Evolutionary conservation across 257 asterid genomes (phyloP), one percentile per base, ranked within the genome.

Genomic region (Coffea eugenioides): DNA sequence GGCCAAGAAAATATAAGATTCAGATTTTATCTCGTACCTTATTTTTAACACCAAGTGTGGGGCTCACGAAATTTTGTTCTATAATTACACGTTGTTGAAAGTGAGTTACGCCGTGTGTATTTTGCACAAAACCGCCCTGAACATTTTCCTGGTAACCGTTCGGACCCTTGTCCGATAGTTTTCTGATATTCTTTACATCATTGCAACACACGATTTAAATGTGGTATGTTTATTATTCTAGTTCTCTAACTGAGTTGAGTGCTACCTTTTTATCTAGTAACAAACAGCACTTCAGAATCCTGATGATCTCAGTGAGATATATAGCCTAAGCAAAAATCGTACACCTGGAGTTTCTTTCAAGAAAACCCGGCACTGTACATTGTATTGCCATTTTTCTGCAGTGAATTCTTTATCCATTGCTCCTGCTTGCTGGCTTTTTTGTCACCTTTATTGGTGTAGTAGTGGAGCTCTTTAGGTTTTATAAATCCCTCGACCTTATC

Each of bases 131-230:
- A 27, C 27, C 27, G 27, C 27, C 27, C 27, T 27, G 27, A 27
- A 27, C 27, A 27, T 27, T 27, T 27, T 27, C 27, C 27, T 27
- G 27, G 27, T 27, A 27, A 27, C 27, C 27, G 27, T 27, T 27
- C 27, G 27, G 27, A 27, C 27, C 27, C 27, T 27, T 27, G 27
- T 27, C 27, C 27, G 27, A 27, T 1, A 31, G 34, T 31, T 31
- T 31, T 41, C 12, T 8, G 6, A 1, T 36, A 34, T 74, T 74
- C 23, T 2, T 36, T 36, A 54, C 36, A 16, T 2, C 5, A 21
- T 65, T 52, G 25, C n/a, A 6, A 27, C 83, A 80, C 83, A 45
- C 68, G 80, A 34, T 80, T 61, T n/a, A 39, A 66, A 64, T 41
- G 46, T 78, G 51, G 23, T 45, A 71, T 41, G 3, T 56, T 34